A percentile compares a stretch with the other conserved stretches of the same genome.
phyloP scores from a whole-genome alignment of 352 stramenopile species.

The Phytopythium vexans region DNA sequence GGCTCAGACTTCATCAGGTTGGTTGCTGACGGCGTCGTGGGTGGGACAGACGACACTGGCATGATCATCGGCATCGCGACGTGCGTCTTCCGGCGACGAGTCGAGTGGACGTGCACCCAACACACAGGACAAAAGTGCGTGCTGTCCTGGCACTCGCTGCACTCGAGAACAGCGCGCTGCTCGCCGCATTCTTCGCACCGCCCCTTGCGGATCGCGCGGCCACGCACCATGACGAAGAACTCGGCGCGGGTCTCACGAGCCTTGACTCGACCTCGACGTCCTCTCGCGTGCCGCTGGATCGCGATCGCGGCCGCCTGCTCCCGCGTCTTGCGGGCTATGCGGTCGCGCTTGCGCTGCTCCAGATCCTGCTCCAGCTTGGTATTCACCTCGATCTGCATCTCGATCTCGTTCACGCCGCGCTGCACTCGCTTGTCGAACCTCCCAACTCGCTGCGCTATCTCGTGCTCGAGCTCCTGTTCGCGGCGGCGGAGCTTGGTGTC shows the following conservation, averaged over 20 bases:
- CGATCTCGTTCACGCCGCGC: slow-evolving; percentile 46
- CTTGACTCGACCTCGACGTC: slow-evolving; percentile 28
- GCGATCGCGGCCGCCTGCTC: slow-evolving; percentile 34
- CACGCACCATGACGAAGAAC: slow-evolving; percentile 71
- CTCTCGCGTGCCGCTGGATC: slow-evolving; percentile 56
- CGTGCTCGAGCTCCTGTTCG: slow-evolving; percentile 12
- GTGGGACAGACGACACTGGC: background rate
- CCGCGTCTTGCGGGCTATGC: slow-evolving; percentile 24
- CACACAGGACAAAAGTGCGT: slow-evolving; percentile 68
- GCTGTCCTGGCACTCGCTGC: slow-evolving; percentile 60
- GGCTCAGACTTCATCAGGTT: no score
- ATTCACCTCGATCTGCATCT: slow-evolving; percentile 53
- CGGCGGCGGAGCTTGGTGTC: slow-evolving; percentile 9
- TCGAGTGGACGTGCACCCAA: slow-evolving; percentile 75
- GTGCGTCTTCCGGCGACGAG: slow-evolving; percentile 47
- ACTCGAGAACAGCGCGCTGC: slow-evolving; percentile 62
- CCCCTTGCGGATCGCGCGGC: slow-evolving; percentile 59
- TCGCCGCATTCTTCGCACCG: slow-evolving; percentile 74
- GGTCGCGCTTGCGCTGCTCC: slow-evolving; percentile 17
- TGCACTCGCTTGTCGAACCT: slow-evolving; percentile 19
- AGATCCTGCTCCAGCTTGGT: slow-evolving; percentile 45
- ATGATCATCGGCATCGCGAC: slow-evolving; percentile 59
- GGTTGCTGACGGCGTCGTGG: background rate
- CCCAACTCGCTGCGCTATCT: slow-evolving; percentile 18
- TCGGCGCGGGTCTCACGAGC: slow-evolving; percentile 47